Evolutionary conservation across 179 eudicot genomes (phyloP), one percentile per base, ranked within the genome.

Genomic region (Silene noctiflora): DNA sequence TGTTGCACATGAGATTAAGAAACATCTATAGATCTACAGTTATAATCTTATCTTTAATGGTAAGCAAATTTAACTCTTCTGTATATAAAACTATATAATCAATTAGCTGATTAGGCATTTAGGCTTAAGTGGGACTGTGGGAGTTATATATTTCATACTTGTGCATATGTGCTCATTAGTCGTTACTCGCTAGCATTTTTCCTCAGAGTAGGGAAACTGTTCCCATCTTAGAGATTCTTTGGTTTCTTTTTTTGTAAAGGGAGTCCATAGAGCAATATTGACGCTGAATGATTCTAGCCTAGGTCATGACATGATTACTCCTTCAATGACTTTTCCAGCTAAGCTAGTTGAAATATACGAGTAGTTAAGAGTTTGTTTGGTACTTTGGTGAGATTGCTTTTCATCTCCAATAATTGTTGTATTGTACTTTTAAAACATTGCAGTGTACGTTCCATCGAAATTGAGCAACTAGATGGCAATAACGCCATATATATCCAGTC

Each of bases 401-500:
- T 24, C 22, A 39, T 10, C 35, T 44, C 7, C n/a, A 55, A 55
- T 17, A 16, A 4, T 16, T 64, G 67, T 35, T 61, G n/a, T 74
- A 20, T 51, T 8, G 44, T 31, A 25, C n/a, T 19, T 55, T 53
- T 7, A 29, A 13, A 71, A 7, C 69, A 46, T 76, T 82, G 77
- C 87, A 94, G 98, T 59, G 96, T 84, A 39, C 83, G 56, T 27
- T 87, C 94, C 10, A 88, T 94, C 39, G 93, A 90, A 82, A 87
- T 94, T 22, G 95, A 91, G 84, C 91, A 86, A 79, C 74, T 91
- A 19, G 85, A 67, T n/a, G 78, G 81, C 69, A 68, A 61, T 21
- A 78, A 80, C 46, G 63, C 75, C 80, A 82, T 92, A 9, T 89
- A 76, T 80, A 91, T 94, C 79, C 97, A 94, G 80, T 87, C 98